Base-by-base conservation (phyloP, 208 protist species). In the Leishmania amazonensis region DNA sequence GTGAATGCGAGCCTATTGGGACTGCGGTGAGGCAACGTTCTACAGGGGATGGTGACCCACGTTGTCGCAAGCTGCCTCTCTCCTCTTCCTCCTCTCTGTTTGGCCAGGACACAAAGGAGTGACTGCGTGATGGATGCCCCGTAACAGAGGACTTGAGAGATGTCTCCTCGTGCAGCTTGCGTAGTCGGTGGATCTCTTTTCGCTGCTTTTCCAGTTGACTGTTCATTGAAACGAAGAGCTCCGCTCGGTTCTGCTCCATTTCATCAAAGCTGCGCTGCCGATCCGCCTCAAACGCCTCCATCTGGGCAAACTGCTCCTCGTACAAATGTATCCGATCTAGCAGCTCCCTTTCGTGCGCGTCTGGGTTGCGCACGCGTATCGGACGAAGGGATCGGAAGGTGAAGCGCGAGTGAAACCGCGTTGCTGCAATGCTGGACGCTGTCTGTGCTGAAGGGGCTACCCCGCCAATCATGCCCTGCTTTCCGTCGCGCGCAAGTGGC, bases 141-240 rank as follows among this genome's bases (percentile, higher is more conserved):
- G 64, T 86, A 57, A 77, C 53, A 64, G 78, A 86, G 11, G 83
- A 86, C 24, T 83, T 77, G 49, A 82, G 73, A 28, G 83, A 86
- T 17, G 78, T 76, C 45, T 86, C 78, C 65, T 86, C 83, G 42
- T 80, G 78, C 57, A 81, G 71, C 42, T 77, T 83, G 13, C 83
- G 79, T 47, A 97, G 86, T 7, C 68, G 72, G 31, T 93, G 83
- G 57, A 97, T 94, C 78, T 94, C 92, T 15, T 84, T 83, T 35
- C 85, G 81, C 71, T 95, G 92, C 35, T 85, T 85, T 40, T 91
- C 90, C 15, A 97, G 74, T 65, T 94, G 87, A 35, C 72, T 79
- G 64, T 97, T 96, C 92, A 97, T 96, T 42, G 83, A 88, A 21
- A 87, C 86, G 73, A 97, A 96, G 40, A 97, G 86, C 81, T 95